Evolutionary conservation across 106 monocot genomes (phyloP), one percentile per base, ranked within the genome.

Genomic region (Phalaenopsis aphrodite): DNA sequence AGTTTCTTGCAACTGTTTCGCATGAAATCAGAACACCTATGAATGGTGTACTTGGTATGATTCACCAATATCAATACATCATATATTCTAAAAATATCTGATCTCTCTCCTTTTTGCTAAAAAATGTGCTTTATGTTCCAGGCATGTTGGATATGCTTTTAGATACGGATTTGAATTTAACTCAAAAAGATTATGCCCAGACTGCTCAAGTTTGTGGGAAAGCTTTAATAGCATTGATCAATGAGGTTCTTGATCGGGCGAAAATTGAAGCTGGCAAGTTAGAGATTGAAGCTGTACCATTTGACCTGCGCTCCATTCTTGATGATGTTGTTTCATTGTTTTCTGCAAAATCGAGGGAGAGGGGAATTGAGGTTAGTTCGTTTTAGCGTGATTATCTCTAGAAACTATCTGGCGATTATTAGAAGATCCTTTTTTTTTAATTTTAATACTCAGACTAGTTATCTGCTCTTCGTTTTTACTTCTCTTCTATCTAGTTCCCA

Each of bases 1-100:
- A 99, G 98, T 99, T 99, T 79, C 92, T 99, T 77, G 98, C 98
- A 42, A 99, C 98, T 74, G 98, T 99, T 83, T 99, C 98, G 47
- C 94, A 99, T 87, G 98, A 99, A 80, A 99, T 99, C 68, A 86
- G 98, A 87, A 99, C 98, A 37, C 98, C 98, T 45, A 99, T 99
- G 98, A 95, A 99, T 87, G 98, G 98, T 5, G 98, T 99, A 38
- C 89, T 99, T 73, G 98, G 98, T 99, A 93, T 87, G 75, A 58
- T 66, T 75, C 65, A 7, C 19, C 0, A 21, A 21, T 69, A 55
- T 8, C 5, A 77, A 43, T 19, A 5, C 55, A 36, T 55, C 48
- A 55, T 55, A 47, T 7, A 55, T n/a, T 18, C 37, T 42, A 12
- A 3, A 5, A 56, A 23, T 11, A 30, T 42, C 0, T 45, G 8